Evolutionary conservation across 768 basidiomycete genomes (phyloP).

Genomic region (Gyrodon lividus): DNA sequence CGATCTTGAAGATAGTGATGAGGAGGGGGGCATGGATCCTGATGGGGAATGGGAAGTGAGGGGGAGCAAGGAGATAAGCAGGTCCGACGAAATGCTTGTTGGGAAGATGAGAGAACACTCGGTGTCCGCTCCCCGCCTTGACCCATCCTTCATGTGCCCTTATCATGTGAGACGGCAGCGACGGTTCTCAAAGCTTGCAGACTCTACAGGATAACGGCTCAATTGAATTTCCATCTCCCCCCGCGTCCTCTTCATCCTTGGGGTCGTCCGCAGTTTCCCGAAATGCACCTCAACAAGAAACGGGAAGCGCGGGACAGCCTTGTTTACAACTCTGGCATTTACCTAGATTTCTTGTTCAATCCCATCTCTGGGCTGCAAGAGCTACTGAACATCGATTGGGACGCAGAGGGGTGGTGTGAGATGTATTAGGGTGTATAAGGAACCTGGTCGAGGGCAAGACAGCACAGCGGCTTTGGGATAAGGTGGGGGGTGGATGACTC

Average conservation of each 20-base stretch:
- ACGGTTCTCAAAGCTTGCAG: background rate
- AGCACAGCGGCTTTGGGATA: constrained; percentile 34
- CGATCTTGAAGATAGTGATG: constrained; percentile 5
- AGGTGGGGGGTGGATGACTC: no score
- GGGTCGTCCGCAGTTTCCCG: background rate
- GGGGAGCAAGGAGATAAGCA: background rate
- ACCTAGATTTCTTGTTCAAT: constrained; percentile 32
- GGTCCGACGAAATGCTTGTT: constrained; percentile 2
- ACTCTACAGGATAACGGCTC: background rate
- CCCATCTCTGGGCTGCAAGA: constrained; percentile 36
- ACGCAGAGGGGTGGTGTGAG: constrained; percentile 33
- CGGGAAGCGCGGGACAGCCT: constrained; percentile 9
- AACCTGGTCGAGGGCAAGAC: constrained; percentile 29
- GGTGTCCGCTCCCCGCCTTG: constrained; percentile 1
- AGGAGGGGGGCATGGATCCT: background rate
- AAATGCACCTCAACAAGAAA: background rate
- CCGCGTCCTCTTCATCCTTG: background rate
- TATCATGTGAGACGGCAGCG: background rate
- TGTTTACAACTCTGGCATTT: constrained; percentile 23
- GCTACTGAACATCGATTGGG: constrained; percentile 28
- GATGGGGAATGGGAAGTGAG: background rate
- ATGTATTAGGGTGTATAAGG: constrained; percentile 30
- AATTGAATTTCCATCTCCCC: background rate
- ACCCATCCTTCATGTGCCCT: constrained; percentile 2
- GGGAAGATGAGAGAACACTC: constrained; percentile 4